Evolutionary conservation across 345 rosid genomes (phyloP).

Genomic region (Eucalyptus melliodora): DNA sequence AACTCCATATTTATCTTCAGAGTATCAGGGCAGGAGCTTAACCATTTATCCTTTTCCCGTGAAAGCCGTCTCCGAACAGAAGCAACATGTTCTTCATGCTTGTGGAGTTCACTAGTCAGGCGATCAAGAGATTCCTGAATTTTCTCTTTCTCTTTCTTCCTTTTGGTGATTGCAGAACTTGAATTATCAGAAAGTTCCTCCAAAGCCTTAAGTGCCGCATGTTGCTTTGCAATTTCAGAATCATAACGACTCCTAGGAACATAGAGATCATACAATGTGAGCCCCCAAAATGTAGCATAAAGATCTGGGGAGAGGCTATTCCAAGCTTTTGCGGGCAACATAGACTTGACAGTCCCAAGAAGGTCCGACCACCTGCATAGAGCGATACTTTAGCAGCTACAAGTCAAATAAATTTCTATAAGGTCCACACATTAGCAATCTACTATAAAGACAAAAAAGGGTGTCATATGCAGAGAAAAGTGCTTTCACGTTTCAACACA

Average conservation of each 20-base stretch:
- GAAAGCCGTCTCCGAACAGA: constrained; percentile 87
- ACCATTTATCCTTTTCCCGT: constrained; percentile 92
- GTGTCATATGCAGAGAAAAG: not conserved
- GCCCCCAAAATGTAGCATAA: constrained; percentile 97
- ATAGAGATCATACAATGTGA: constrained; percentile 90
- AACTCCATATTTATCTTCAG: constrained; percentile 99
- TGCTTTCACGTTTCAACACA: not conserved
- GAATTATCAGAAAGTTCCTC: constrained; percentile 96
- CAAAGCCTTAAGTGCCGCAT: constrained; percentile 86
- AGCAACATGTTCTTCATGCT: constrained; percentile 91
- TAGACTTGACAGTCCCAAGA: constrained; percentile 75
- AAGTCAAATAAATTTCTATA: not conserved
- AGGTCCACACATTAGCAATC: not conserved
- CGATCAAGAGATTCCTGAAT: constrained; percentile 98
- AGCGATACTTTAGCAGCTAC: not conserved
- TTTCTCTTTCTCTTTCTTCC: constrained; percentile 99
- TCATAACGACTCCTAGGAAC: constrained; percentile 93
- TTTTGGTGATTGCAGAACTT: constrained; percentile 83
- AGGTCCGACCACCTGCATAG: constrained; percentile 91
- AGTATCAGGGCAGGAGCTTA: constrained; percentile 97
- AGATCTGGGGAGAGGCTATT: constrained; percentile 99
- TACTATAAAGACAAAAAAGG: not conserved
- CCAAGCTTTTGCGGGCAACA: constrained; percentile 97
- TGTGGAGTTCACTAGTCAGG: constrained; percentile 64
- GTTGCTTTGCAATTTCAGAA: constrained; percentile 91